Base-by-base conservation (phyloP, 345 rosid genomes). In the Salix dunnii region DNA sequence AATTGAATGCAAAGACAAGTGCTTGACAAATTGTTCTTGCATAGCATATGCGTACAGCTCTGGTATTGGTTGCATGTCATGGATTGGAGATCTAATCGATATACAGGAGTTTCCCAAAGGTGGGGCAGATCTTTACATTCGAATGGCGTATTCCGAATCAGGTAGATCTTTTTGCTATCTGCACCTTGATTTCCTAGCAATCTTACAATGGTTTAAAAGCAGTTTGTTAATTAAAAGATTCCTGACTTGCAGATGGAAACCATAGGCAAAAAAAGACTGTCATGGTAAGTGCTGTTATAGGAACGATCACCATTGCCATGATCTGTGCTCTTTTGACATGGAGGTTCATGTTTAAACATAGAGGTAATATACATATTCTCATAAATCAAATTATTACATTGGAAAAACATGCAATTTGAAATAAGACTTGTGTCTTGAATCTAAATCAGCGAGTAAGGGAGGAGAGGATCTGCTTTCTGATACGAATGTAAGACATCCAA, bases 11-110 rank as follows among this genome's bases (percentile, higher is more conserved):
- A 62, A 9, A 36, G 60, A 14, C 2, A 55, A 36, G 40, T 85
- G 88, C 77, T 25, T 68, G 43, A 76, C 58, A 20, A 85, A 85
- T 51, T 85, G 88, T 51, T 80, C 82, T 7, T 79, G 82, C 51
- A 33, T 70, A 10, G 82, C 78, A 14, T 79, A 74, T 68, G 77
- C 78, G 35, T 73, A 40, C 74, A 70, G 33, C 17, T n/a, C 36
- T 55, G 73, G 62, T 17, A 55, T 78, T 14, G 72, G 76, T 4
- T 78, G 81, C 42, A 62, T 78, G 72, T 12, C 33, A 12, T 78
- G 81, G 81, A 36, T 23, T 25, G 81, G 68, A 60, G 31, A 67
- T 16, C 67, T 78, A 0, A 55, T 68, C 6, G 81, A 78, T 78
- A 28, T 73, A 55, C 69, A 42, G n/a, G n/a, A 58, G 68, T 60